phyloP scores from a whole-genome alignment of 352 stramenopile species.

The Globisporangium carolinianum region DNA sequence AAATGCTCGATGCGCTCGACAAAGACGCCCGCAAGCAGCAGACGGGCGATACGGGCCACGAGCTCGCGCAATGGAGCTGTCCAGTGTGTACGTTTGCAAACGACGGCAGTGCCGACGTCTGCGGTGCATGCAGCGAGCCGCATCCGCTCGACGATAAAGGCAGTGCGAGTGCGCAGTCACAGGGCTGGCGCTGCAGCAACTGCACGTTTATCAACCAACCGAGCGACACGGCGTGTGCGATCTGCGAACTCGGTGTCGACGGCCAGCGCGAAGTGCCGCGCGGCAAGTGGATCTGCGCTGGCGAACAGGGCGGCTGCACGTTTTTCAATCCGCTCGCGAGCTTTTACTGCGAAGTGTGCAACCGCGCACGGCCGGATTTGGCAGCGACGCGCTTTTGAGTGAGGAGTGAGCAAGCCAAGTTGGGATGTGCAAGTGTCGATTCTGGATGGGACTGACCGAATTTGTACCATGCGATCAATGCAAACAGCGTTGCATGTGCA shows the following conservation, averaged over 20 bases:
- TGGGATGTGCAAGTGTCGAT: neutral
- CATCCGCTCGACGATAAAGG: slow-evolving; percentile 28
- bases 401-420: neutral
- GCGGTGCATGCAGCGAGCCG: slow-evolving; percentile 56
- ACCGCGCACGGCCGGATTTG: slow-evolving; percentile 72
- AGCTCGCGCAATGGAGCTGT: slow-evolving; percentile 42
- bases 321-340: slow-evolving; percentile 79
- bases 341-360: slow-evolving; percentile 90
- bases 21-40: slow-evolving; percentile 21
- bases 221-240: slow-evolving; percentile 60
- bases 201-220: slow-evolving; percentile 86
- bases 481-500: neutral
- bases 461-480: no score
- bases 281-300: slow-evolving; percentile 81
- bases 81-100: slow-evolving; percentile 81
- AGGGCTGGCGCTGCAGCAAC: slow-evolving; percentile 75
- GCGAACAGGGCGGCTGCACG: slow-evolving; percentile 80
- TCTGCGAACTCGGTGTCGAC: slow-evolving; percentile 79
- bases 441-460: no score
- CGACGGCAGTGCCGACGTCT: slow-evolving; percentile 26
- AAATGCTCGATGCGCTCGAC: slow-evolving; percentile 57
- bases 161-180: slow-evolving; percentile 18
- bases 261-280: slow-evolving; percentile 71
- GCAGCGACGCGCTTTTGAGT: slow-evolving; percentile 62
- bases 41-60: slow-evolving; percentile 11